Evolutionary conservation across 2,329 filamentous ascomycete genomes (phyloP).

Genomic region (Gaeumannomyces sp.): DNA sequence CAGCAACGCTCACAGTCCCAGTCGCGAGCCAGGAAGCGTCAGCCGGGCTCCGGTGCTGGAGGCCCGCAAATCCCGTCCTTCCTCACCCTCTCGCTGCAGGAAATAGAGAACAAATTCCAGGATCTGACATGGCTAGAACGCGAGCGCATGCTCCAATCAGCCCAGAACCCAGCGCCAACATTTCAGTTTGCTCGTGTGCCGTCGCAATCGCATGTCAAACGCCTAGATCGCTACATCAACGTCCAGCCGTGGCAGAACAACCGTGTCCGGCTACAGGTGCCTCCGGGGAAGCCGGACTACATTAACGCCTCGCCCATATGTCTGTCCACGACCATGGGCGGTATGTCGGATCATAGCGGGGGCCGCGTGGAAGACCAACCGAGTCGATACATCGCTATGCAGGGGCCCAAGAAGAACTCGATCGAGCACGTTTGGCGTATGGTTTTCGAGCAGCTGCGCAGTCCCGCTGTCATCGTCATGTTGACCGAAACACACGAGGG

Average conservation of each 20-base stretch:
- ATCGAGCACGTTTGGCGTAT: constrained; percentile 90
- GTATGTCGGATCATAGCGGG: not conserved
- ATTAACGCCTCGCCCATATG: constrained; percentile 74
- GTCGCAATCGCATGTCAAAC: constrained; percentile 43
- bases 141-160: constrained; percentile 35
- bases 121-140: constrained; percentile 50
- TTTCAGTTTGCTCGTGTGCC: constrained; percentile 45
- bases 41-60: constrained; percentile 5
- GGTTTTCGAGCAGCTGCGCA: constrained; percentile 70
- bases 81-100: constrained; percentile 25
- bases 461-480: constrained; percentile 84
- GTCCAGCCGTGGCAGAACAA: constrained; percentile 88
- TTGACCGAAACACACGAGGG: constrained; percentile 83
- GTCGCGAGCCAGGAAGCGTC: not conserved
- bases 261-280: constrained; percentile 73
- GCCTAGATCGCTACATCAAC: constrained; percentile 80
- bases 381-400: constrained; percentile 79
- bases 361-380: constrained; percentile 23
- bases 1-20: not conserved
- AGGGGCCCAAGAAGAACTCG: constrained; percentile 75
- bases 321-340: constrained; percentile 35
- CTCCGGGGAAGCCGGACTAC: constrained; percentile 66
- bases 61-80: constrained; percentile 24
- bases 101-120: constrained; percentile 42
- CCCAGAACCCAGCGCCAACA: constrained; percentile 30